Evolutionary conservation across 2,329 filamentous ascomycete genomes (phyloP), one percentile per base, ranked within the genome.

Genomic region (Ceratocystis cubensis): DNA sequence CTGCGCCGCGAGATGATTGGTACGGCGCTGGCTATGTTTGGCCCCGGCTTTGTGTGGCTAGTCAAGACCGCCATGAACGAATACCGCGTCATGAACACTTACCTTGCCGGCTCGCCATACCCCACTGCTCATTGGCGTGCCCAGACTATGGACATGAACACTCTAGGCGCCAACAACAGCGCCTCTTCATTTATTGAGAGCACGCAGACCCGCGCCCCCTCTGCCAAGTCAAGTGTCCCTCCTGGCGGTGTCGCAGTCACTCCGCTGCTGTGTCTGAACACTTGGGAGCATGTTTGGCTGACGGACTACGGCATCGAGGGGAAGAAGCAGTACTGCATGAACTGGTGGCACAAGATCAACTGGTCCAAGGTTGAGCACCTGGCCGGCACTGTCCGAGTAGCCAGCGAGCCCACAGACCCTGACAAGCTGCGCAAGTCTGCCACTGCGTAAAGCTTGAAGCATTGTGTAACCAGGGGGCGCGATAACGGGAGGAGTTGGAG

Each of bases 41-140:
- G 93, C 65, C 92, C 93, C 0, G 94, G 94, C 70, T 97, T 95
- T 78, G 88, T 97, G 74, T 99, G 94, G 94, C 86, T 99, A 69
- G 89, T 96, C 73, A 84, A 84, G 76, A 74, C 72, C 71, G 76
- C 73, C 65, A 73, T 75, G 68, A 72, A 71, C 73, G 80, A 79
- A 71, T 81, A 80, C 78, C 85, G 86, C 72, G 83, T 99, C 73
- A 81, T 99, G 67, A 82, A 85, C 71, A 99, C 94, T 67, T 99
- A 97, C 80, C 84, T 92, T 69, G 92, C 93, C 67, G 94, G 94
- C 67, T 89, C 88, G 6, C 94, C 94, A 3, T 94, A 93, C 76
- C 84, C 89, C 2, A 86, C 84, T 69, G 93, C 92, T 44, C 89
- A 96, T 78, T 90, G 87, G 80, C 86, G 93, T 67, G 83, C 83